Evolutionary conservation across 345 rosid species (phyloP), one percentile per base, ranked within the genome.

Genomic region (Leavenworthia alabamica): DNA sequence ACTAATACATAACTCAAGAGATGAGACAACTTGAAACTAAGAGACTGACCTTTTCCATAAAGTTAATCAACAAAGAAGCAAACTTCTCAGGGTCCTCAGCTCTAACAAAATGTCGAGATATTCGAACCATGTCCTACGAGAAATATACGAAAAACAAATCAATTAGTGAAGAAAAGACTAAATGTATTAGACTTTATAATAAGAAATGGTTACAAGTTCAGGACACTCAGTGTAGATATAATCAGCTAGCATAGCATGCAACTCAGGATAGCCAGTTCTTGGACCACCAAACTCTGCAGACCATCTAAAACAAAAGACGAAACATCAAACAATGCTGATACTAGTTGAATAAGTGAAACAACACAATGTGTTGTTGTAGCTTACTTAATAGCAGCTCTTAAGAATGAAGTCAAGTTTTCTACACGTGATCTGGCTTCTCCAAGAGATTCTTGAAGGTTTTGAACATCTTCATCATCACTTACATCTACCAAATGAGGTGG

Each of bases 331-430:
- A 60, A 33, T 23, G 39, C 26, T 13, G n/a, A 4, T 36, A 17
- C 2, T 22, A 26, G 15, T 7, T 14, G 24, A 19, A 46, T 17
- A 56, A 12, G n/a, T n/a, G n/a, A n/a, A n/a, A 20, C 2, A 28
- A 29, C 13, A 71, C 23, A 72, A n/a, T n/a, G n/a, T 8, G 29
- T n/a, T 24, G 39, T 1, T 17, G 16, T 17, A 33, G 65, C 87
- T 80, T 70, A 93, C 97, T 65, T 93, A 32, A 87, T 75, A 68
- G 99, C 95, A 75, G 90, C 88, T 82, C 73, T 87, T 77, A 93
- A 72, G 80, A 85, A 90, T 3, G 99, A 80, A 49, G 85, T 67
- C 78, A 96, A 84, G 62, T 86, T 73, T 19, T 93, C 92, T 2
- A 89, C 90, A 13, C 89, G 86, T 40, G 78, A 78, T 80, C 92